These are phyloP conservation scores for Actinomortierella wolfii DNA, from an alignment of 371 early-diverging fungal species.

Conservation along the genomic window DNA sequence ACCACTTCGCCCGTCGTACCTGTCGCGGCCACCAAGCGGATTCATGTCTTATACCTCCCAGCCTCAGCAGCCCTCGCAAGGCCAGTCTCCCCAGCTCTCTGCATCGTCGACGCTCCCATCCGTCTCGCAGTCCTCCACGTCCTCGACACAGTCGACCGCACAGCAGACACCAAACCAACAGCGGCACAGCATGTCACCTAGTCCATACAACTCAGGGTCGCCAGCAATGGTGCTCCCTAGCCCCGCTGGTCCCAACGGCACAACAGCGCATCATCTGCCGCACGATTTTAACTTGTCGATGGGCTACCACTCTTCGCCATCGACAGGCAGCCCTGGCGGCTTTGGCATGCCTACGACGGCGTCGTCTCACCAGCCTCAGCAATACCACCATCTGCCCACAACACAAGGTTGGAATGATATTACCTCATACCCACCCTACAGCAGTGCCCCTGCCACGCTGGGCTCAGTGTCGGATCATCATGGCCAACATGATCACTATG, in stretches of 20 bases:
- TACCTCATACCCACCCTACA: slow-evolving; percentile 18
- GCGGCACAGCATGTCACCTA: slow-evolving; percentile 30
- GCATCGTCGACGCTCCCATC: slow-evolving; percentile 7
- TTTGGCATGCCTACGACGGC: slow-evolving; percentile 11
- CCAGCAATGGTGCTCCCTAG: slow-evolving; percentile 41
- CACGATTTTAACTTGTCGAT: slow-evolving; percentile 32
- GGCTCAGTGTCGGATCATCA: slow-evolving; percentile 25
- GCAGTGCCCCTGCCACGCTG: slow-evolving; percentile 10
- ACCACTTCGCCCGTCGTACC: slow-evolving; percentile 14
- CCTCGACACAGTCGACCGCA: too few species aligned
- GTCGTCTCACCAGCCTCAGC: slow-evolving; percentile 21
- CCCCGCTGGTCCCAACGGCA: slow-evolving; percentile 21
- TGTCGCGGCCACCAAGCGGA: slow-evolving; percentile 12
- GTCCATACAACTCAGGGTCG: slow-evolving; percentile 25
- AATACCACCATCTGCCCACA: slow-evolving; percentile 26
- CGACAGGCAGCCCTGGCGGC: slow-evolving; percentile 20
- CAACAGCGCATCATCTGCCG: slow-evolving; percentile 9
- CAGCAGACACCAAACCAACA: slow-evolving; percentile 10
- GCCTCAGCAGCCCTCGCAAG: slow-evolving; percentile 17
- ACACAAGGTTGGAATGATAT: slow-evolving; percentile 36
- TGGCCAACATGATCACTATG: slow-evolving; percentile 30
- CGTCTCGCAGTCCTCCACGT: too few species aligned
- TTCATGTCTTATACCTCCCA: slow-evolving; percentile 21
- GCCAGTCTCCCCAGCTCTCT: slow-evolving; percentile 28
- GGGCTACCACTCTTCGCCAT: slow-evolving; percentile 36